A percentile compares a stretch with the other conserved stretches of the same genome.
phyloP scores from a whole-genome alignment of 2,329 filamentous ascomycete genomes.

The Fusarium chlamydosporum region DNA sequence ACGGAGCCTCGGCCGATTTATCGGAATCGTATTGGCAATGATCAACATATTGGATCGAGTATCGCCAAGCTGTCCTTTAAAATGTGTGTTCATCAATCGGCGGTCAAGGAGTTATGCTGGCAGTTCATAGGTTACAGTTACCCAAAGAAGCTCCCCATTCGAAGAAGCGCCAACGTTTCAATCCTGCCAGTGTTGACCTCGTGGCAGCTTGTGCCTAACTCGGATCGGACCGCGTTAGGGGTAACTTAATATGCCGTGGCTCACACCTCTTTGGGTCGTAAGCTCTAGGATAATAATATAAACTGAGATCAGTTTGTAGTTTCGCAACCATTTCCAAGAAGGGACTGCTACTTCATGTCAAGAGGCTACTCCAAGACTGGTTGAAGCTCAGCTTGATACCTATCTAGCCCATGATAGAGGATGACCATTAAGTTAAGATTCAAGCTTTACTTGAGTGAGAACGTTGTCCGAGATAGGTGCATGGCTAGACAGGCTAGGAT shows the following conservation, averaged over 20 bases:
- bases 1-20: background rate
- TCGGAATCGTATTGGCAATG: no score
- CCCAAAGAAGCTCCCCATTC: background rate
- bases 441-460: no score
- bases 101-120: background rate
- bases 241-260: background rate
- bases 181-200: background rate
- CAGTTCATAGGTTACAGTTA: no score
- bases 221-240: background rate
- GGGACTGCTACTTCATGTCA: background rate
- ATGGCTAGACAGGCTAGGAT: no score
- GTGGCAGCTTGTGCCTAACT: background rate
- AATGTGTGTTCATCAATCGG: background rate
- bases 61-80: fast-evolving
- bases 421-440: no score
- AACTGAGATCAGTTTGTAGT: no score
- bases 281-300: background rate
- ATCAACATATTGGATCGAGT: background rate
- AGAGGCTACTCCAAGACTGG: background rate
- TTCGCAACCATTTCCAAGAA: background rate
- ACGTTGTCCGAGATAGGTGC: no score
- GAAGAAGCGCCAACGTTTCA: background rate
- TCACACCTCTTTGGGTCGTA: no score
- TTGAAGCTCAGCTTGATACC: no score
- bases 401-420: no score